Evolutionary conservation across 108 stramenopile species (phyloP).

Genomic region (Seminavis robusta): DNA sequence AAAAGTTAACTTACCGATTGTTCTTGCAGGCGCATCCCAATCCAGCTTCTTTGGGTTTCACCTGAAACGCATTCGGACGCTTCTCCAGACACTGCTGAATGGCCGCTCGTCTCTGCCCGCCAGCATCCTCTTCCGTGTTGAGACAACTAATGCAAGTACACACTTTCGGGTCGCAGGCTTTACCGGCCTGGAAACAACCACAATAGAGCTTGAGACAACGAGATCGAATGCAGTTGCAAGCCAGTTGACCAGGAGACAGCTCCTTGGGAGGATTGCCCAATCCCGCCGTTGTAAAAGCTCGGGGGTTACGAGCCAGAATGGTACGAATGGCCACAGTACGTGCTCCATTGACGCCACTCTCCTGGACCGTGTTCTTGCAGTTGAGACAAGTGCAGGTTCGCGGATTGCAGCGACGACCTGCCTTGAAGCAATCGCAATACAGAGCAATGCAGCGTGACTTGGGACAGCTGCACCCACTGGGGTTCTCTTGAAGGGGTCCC

Average conservation of each 20-base stretch:
- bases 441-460: conserved; percentile 83
- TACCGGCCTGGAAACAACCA: conserved; percentile 82
- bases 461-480: conserved; percentile 81
- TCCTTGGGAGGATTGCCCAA: conserved; percentile 2
- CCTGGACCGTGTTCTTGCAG: conserved; percentile 52
- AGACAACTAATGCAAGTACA: conserved; percentile 54
- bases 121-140: conserved; percentile 30
- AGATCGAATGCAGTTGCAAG: conserved; percentile 84
- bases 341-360: conserved; percentile 42
- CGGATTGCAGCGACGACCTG: conserved; percentile 57
- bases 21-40: conserved; percentile 87
- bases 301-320: conserved; percentile 52
- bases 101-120: conserved; percentile 32
- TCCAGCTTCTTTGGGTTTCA: conserved; percentile 39
- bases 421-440: conserved; percentile 93
- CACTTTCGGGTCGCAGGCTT: conserved; percentile 43
- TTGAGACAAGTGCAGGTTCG: conserved; percentile 39
- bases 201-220: conserved; percentile 91
- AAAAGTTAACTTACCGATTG: conserved; percentile 25
- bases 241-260: conserved; percentile 42
- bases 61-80: conserved; percentile 49
- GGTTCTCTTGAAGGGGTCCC: conserved; percentile 43
- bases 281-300: conserved; percentile 51
- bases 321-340: conserved; percentile 50
- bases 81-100: conserved; percentile 40